A percentile compares a stretch with the other conserved stretches of the same genome.
Evolutionary conservation across 495 filamentous ascomycete genomes (phyloP).

Genomic region (Xanthoparmelia taractica): DNA sequence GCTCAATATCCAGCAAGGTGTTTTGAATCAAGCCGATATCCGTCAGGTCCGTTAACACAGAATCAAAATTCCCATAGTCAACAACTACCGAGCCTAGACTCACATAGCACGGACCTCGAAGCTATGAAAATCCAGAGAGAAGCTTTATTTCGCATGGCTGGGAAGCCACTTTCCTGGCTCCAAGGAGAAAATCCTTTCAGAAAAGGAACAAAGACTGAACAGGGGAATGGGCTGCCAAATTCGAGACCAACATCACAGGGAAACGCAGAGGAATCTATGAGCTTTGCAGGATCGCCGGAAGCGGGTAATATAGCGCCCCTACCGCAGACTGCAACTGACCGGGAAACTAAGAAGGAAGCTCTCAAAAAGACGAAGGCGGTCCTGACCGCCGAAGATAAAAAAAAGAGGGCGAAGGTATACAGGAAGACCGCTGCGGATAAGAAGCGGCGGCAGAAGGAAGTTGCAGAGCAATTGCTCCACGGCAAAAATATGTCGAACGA

Average conservation of each 20-base stretch:
- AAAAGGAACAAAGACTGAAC: neutral
- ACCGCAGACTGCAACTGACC: neutral
- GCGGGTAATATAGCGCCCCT: neutral
- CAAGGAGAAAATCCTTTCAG: neutral
- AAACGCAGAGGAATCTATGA: neutral
- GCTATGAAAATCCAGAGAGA: neutral
- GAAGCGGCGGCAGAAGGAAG: neutral
- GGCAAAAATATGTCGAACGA: neutral
- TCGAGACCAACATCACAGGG: neutral
- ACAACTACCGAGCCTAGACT: neutral
- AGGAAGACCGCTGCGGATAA: conserved; percentile 6
- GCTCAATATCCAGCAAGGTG: neutral
- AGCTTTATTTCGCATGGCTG: neutral
- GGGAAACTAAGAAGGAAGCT: neutral
- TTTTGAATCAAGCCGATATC: neutral
- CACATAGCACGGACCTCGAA: neutral
- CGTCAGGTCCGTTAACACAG: neutral
- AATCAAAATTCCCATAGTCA: neutral
- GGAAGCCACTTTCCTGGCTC: neutral
- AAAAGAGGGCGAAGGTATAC: neutral
- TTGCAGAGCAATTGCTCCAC: neutral
- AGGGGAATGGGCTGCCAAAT: neutral
- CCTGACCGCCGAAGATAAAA: neutral
- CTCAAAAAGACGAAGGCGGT: neutral
- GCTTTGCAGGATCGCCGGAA: neutral